Evolutionary conservation across 2,329 filamentous ascomycete species (phyloP).

Genomic region (Juglanconis oblonga): DNA sequence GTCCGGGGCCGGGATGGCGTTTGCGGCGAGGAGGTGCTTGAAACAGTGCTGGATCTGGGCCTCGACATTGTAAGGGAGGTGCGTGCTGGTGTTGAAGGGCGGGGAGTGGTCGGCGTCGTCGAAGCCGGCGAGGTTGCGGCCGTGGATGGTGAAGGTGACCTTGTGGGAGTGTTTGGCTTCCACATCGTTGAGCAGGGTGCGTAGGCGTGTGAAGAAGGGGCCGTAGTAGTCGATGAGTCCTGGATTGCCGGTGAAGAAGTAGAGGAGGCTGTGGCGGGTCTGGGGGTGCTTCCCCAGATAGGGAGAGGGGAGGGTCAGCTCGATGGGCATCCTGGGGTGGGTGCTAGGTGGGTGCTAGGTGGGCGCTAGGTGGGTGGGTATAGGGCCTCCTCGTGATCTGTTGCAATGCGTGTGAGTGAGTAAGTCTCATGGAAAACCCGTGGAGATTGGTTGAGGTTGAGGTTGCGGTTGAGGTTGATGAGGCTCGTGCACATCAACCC

Average conservation of each 20-base stretch:
- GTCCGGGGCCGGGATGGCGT: conserved; percentile 26
- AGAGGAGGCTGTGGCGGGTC: conserved; percentile 50
- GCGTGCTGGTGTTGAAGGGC: conserved; percentile 37
- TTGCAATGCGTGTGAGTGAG: too few relatives aligned
- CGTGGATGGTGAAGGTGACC: conserved; percentile 52
- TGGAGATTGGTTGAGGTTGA: too few relatives aligned
- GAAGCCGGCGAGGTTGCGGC: conserved; percentile 58
- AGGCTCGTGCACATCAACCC: too few relatives aligned
- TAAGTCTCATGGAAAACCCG: too few relatives aligned
- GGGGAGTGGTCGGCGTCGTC: conserved; percentile 46
- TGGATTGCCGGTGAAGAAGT: conserved; percentile 74
- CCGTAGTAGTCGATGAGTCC: conserved; percentile 72
- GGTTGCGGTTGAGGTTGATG: too few relatives aligned
- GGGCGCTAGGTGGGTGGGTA: too few relatives aligned
- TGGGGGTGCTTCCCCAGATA: conserved; percentile 10
- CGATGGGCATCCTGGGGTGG: conserved; percentile 3
- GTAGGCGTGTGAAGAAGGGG: conserved; percentile 60
- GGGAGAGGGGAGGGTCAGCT: conserved; percentile 10
- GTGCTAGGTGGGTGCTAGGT: not conserved
- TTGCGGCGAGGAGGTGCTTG: conserved; percentile 35
- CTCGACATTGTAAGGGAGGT: conserved; percentile 49
- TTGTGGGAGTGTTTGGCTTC: conserved; percentile 25
- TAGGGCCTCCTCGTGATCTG: too few relatives aligned
- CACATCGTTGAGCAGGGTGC: conserved; percentile 47
- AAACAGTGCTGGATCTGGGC: conserved; percentile 46